Percentiles rank a stretch among this genome's conserved stretches.
These are phyloP conservation scores for Torulaspora microellipsoides DNA, from an alignment of 805 yeast genomes.

Conservation along the genomic window DNA sequence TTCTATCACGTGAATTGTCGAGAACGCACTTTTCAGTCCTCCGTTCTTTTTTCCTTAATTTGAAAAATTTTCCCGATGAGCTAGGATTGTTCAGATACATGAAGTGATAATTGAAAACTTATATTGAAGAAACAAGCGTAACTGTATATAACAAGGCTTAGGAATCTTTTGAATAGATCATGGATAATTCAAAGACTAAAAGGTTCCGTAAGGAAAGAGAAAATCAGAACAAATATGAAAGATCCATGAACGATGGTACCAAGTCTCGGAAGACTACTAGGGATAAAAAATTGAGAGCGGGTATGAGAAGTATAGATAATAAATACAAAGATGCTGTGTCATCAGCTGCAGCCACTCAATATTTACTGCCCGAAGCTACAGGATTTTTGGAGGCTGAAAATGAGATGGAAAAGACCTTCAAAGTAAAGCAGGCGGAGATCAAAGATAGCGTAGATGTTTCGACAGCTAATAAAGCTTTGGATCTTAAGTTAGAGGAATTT, in stretches of 20 bases:
- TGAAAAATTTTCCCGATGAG: too few relatives aligned
- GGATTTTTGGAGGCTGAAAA: slow-evolving; percentile 91
- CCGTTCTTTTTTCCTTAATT: too few relatives aligned
- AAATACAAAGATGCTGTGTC: slow-evolving; percentile 74
- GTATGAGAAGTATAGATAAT: slow-evolving; percentile 61
- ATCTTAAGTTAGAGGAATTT: slow-evolving; percentile 64
- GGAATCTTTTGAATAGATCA: too few relatives aligned
- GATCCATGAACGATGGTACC: slow-evolving; percentile 16
- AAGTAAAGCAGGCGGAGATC: slow-evolving; percentile 78
- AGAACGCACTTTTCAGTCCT: too few relatives aligned
- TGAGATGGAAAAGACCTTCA: slow-evolving; percentile 86
- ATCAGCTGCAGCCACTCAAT: slow-evolving; percentile 82
- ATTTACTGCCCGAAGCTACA: slow-evolving; percentile 73
- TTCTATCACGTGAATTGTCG: too few relatives aligned
- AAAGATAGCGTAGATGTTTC: slow-evolving; percentile 67
- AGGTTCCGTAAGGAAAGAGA: slow-evolving; percentile 22
- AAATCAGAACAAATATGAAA: slow-evolving; percentile 33
- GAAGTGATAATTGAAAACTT: too few relatives aligned
- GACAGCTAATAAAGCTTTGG: slow-evolving; percentile 71
- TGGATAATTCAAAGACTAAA: neutral
- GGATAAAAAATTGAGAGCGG: slow-evolving; percentile 60
- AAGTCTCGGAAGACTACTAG: slow-evolving; percentile 35
- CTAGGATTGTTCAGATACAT: too few relatives aligned
- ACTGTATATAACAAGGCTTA: too few relatives aligned
- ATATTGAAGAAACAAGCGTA: too few relatives aligned